Percentiles rank a stretch among this genome's conserved stretches.
Evolutionary conservation across 192 early-diverging fungal genomes (phyloP).

Genomic region (Linnemannia exigua): DNA sequence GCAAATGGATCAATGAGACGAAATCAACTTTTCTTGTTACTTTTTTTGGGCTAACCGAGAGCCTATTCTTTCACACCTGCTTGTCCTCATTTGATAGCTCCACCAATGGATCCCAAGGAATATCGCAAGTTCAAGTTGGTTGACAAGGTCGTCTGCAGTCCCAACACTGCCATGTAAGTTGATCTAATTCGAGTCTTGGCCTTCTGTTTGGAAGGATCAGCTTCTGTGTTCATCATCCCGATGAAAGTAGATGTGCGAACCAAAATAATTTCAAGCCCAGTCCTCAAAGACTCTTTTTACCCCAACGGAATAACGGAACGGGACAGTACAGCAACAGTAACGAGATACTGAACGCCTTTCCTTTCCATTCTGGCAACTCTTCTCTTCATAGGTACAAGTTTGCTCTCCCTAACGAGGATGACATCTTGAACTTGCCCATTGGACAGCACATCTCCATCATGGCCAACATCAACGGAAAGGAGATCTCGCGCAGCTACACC

Average conservation of each 20-base stretch:
- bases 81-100: constrained; percentile 30
- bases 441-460: constrained; percentile 95
- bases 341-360: not conserved
- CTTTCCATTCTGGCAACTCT: not conserved
- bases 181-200: not conserved
- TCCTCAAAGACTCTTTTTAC: not conserved
- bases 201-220: not conserved
- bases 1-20: not conserved
- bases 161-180: constrained; percentile 88
- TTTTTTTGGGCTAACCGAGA: not conserved
- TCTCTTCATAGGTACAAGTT: constrained; percentile 81
- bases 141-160: constrained; percentile 82
- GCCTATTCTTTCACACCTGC: too few relatives aligned
- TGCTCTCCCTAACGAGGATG: constrained; percentile 76
- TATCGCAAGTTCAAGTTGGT: constrained; percentile 85
- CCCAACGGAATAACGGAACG: constrained; percentile 5
- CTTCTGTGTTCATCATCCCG: constrained; percentile 3
- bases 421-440: constrained; percentile 88
- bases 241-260: constrained; percentile 3
- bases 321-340: not conserved
- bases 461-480: constrained; percentile 87
- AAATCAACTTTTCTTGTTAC: not conserved
- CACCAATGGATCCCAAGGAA: constrained; percentile 76
- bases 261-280: constrained; percentile 1
- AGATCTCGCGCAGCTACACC: constrained; percentile 90